These are phyloP conservation scores for Pleoardoris graminearum DNA, from an alignment of 2,329 filamentous ascomycete genomes.

Conservation along the genomic window DNA sequence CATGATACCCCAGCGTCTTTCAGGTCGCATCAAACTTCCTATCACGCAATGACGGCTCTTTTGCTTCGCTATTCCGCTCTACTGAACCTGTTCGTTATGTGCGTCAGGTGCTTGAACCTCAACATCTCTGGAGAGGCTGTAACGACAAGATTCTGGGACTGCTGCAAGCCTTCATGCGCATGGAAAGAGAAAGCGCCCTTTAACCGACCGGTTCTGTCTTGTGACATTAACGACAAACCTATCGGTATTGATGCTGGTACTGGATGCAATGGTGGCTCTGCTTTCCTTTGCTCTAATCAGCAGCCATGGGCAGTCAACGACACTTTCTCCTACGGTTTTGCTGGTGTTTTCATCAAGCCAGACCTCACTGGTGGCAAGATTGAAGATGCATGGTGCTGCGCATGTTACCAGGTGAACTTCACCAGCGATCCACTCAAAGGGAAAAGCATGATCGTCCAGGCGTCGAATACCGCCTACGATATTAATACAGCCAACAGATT, in stretches of 20 bases:
- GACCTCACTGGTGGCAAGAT: slow-evolving; percentile 46
- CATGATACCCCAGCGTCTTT: slow-evolving; percentile 38
- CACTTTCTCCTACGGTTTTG: slow-evolving; percentile 64
- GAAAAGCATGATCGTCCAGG: slow-evolving; percentile 67
- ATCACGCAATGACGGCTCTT: slow-evolving; percentile 40
- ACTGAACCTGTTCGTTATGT: slow-evolving; percentile 28
- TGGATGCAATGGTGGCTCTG: slow-evolving; percentile 61
- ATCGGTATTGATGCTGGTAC: slow-evolving; percentile 53
- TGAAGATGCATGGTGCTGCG: slow-evolving; percentile 68
- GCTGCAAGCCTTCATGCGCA: slow-evolving; percentile 70
- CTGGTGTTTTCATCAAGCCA: slow-evolving; percentile 59
- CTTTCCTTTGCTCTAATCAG: slow-evolving; percentile 63
- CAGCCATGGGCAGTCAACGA: slow-evolving; percentile 65
- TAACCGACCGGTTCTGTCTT: slow-evolving; percentile 57
- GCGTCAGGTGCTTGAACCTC: slow-evolving; percentile 24
- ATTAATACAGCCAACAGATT: slow-evolving; percentile 39
- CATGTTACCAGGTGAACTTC: slow-evolving; percentile 65
- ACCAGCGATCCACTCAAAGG: slow-evolving; percentile 59
- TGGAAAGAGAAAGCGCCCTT: slow-evolving; percentile 62
- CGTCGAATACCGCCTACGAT: slow-evolving; percentile 61
- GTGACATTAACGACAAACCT: slow-evolving; percentile 59
- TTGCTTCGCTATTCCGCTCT: slow-evolving; percentile 33
- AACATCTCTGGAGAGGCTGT: slow-evolving; percentile 37
- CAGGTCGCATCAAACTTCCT: slow-evolving; percentile 31
- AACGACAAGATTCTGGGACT: slow-evolving; percentile 56